Conservation (phyloP, 805 yeast species). For the Saccharomycopsis fibuligera region DNA sequence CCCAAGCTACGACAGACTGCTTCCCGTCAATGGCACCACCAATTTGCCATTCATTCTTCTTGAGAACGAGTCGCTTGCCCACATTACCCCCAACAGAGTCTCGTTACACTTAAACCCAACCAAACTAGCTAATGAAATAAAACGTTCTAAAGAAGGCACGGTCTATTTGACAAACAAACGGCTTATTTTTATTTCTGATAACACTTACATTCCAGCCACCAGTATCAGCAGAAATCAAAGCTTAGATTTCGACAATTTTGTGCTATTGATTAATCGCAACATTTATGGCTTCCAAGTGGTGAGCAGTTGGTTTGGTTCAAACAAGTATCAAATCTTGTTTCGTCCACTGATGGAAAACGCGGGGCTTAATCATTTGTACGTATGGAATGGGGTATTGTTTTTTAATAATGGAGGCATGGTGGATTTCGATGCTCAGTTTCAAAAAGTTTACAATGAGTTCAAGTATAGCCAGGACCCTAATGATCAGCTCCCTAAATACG, state of each 20-base stretch:
- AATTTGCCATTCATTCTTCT: constrained; percentile 16
- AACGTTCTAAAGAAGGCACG: constrained; percentile 13
- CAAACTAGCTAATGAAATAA: constrained; percentile 7
- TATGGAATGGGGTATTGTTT: constrained; percentile 11
- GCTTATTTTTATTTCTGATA: constrained; percentile 10
- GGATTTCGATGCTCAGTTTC: constrained; percentile 15
- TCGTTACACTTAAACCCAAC: constrained; percentile 16
- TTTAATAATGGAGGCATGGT: constrained; percentile 21
- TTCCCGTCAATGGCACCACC: background rate
- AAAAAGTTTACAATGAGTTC: constrained; percentile 20
- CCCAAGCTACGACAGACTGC: constrained; percentile 1
- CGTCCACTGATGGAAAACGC: constrained; percentile 13
- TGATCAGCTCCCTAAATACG: background rate
- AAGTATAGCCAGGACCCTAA: constrained; percentile 7
- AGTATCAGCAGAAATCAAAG: background rate
- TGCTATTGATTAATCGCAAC: constrained; percentile 12
- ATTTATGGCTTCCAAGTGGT: constrained; percentile 9
- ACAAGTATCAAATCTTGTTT: constrained; percentile 16
- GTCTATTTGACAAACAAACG: constrained; percentile 17
- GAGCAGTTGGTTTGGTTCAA: constrained; percentile 19
- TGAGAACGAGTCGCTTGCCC: constrained; percentile 9
- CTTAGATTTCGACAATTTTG: constrained; percentile 15
- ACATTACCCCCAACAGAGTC: constrained; percentile 14
- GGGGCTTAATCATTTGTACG: constrained; percentile 17
- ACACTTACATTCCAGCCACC: background rate